Conservation (phyloP, 2,329 filamentous ascomycete genomes). For the Camptophora hylomeconis region DNA sequence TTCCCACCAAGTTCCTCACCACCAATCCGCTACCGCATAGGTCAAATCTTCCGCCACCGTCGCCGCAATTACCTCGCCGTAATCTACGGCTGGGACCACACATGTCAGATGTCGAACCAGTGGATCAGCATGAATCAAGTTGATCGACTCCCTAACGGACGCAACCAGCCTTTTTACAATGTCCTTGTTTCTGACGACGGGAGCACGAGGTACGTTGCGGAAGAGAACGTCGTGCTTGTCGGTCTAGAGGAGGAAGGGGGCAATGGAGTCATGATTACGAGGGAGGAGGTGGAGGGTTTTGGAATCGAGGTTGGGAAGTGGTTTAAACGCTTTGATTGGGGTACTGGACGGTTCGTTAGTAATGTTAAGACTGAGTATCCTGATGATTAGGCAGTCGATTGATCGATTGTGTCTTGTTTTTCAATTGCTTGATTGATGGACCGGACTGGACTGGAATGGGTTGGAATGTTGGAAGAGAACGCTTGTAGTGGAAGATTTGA, state of each 20-base stretch:
- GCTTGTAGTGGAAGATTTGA: no score
- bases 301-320: constrained; percentile 54
- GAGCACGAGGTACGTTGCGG: constrained; percentile 60
- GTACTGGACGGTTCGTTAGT: constrained; percentile 59
- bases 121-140: constrained; percentile 55
- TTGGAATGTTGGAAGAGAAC: no score
- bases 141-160: constrained; percentile 44
- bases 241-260: constrained; percentile 33
- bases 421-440: no score
- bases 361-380: constrained; percentile 76
- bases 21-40: constrained; percentile 53
- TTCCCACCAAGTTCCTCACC: constrained; percentile 19
- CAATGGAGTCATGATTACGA: no score
- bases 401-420: no score
- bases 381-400: constrained; percentile 47
- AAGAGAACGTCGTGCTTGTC: constrained; percentile 66
- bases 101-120: constrained; percentile 45
- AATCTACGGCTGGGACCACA: constrained; percentile 73
- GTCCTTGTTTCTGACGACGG: constrained; percentile 56
- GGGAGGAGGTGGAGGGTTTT: constrained; percentile 23
- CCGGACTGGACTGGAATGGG: no score
- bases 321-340: constrained; percentile 73
- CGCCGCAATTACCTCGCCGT: constrained; percentile 69
- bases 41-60: constrained; percentile 72
- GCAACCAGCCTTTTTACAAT: constrained; percentile 67